Conservation (phyloP, 2,329 filamentous ascomycete genomes). For the Talaromyces verruculosus region DNA sequence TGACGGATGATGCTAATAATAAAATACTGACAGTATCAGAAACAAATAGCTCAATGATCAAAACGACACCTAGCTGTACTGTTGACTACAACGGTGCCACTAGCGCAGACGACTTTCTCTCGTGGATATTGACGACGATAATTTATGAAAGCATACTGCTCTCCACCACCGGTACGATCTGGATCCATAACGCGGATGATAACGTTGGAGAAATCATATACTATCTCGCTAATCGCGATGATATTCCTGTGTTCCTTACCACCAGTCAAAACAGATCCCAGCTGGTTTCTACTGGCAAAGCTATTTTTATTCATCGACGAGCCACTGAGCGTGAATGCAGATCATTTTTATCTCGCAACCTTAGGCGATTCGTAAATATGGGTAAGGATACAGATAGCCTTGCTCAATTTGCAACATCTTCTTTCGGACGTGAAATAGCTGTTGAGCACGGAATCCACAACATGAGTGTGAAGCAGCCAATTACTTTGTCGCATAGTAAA, state of each 20-base stretch:
- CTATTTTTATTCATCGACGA: not conserved
- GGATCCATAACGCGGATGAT: conserved; percentile 11
- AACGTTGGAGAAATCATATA: not conserved
- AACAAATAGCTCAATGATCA: not conserved
- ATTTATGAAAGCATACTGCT: not conserved
- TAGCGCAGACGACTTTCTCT: not conserved
- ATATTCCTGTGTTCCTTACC: not conserved
- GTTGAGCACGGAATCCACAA: not conserved
- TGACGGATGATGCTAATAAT: not conserved
- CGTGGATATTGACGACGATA: not conserved
- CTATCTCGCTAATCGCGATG: not conserved
- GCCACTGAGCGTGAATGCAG: not conserved
- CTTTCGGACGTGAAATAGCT: not conserved
- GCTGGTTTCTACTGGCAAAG: not conserved
- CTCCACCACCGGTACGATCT: not conserved
- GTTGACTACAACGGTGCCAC: not conserved
- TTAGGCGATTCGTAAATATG: conserved; percentile 6
- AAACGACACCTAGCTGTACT: not conserved
- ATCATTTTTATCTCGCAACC: not conserved
- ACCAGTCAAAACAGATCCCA: not conserved
- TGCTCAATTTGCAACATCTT: not conserved
- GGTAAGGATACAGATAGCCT: not conserved
- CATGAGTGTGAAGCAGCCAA: not conserved
- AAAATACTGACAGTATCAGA: not conserved
- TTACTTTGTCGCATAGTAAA: not conserved